These are phyloP conservation scores for Metarhizium album DNA, from an alignment of 2,329 filamentous ascomycete genomes.

Conservation along the genomic window DNA sequence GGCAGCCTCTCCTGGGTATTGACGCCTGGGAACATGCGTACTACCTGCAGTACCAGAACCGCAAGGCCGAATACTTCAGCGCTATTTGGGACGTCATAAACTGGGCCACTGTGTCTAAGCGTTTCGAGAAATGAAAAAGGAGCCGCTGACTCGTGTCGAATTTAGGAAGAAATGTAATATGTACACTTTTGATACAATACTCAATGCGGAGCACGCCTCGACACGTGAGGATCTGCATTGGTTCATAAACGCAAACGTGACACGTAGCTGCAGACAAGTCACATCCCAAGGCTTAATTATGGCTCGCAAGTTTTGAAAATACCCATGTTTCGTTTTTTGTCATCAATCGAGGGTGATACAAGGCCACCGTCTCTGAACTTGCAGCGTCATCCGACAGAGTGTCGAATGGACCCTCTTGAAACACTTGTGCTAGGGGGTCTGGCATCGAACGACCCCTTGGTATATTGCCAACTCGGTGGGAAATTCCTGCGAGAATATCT, in stretches of 20 bases:
- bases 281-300: no score
- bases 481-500: constrained; percentile 17
- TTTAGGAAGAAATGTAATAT: constrained; percentile 1
- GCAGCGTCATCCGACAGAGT: neutral
- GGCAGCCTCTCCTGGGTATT: constrained; percentile 73
- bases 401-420: neutral
- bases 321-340: neutral
- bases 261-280: no score
- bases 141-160: neutral
- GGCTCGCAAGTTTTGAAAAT: neutral
- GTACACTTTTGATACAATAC: constrained; percentile 2
- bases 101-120: constrained; percentile 81
- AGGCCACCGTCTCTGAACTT: neutral
- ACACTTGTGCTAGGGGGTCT: constrained; percentile 10
- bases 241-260: no score
- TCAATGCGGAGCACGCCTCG: neutral
- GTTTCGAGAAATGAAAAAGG: constrained; percentile 44
- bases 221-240: no score
- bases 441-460: constrained; percentile 19
- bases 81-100: constrained; percentile 93
- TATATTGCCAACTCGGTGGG: constrained; percentile 19
- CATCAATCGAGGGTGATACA: neutral
- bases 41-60: constrained; percentile 93
- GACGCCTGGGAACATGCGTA: constrained; percentile 97
- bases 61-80: constrained; percentile 91